phyloP scores from a whole-genome alignment of 768 basidiomycete genomes.

The Lepiota brunneoincarnata region DNA sequence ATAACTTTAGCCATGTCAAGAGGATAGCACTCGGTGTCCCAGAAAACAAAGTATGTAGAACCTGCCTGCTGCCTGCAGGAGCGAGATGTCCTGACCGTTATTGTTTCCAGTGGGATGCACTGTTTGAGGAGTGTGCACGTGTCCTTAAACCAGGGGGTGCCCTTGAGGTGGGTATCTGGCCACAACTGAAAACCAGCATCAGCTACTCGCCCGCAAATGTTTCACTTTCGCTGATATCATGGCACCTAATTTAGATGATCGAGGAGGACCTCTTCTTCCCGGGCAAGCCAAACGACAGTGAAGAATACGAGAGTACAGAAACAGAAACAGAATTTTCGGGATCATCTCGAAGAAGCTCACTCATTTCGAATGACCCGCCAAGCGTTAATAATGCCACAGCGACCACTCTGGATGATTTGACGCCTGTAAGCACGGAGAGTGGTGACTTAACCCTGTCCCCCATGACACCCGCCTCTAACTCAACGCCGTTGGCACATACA shows the following conservation, averaged over 20 bases:
- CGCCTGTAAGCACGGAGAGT: neutral
- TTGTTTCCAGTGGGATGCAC: slow-evolving; percentile 54
- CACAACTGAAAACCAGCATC: too few relatives aligned
- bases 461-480: neutral
- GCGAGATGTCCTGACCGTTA: neutral
- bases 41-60: slow-evolving; percentile 57
- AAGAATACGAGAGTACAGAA: slow-evolving; percentile 20
- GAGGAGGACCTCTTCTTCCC: slow-evolving; percentile 79
- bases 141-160: slow-evolving; percentile 76
- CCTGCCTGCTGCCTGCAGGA: neutral
- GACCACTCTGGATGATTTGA: neutral
- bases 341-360: neutral
- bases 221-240: neutral
- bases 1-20: slow-evolving; percentile 53
- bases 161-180: slow-evolving; percentile 48
- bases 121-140: slow-evolving; percentile 68
- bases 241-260: slow-evolving; percentile 47
- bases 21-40: slow-evolving; percentile 74
- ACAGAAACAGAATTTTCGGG: neutral
- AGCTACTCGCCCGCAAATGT: neutral
- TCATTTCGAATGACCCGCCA: slow-evolving; percentile 9
- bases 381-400: neutral
- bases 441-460: neutral
- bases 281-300: slow-evolving; percentile 41
- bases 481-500: neutral